Base-by-base conservation (phyloP, 148 eudicot genomes). In the Chenopodium suecicum region DNA sequence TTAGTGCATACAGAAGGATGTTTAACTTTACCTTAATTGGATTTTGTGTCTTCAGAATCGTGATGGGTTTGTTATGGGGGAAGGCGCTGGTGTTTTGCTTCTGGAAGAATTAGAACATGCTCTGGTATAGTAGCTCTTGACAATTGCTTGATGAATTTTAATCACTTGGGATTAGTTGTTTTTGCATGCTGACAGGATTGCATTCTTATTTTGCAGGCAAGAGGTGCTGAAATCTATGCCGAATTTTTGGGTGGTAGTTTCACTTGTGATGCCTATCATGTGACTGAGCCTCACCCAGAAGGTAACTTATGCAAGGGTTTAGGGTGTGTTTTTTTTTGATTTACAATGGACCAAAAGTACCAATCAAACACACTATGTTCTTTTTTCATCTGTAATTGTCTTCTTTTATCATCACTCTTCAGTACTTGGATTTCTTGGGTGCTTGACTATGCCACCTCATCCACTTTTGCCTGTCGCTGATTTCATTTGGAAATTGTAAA, bases 1-100 rank as follows among this genome's bases (percentile, higher is more conserved):
- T 62, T 54, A 29, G 70, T 66, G 25, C 6, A 78, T 41, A 56
- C 60, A 74, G 58, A 74, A 78, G 70, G 75, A 29, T 50, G 22
- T 50, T 69, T 74, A 54, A 71, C 77, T 29, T 41, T 62, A 76
- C n/a, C 54, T 71, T 41, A 37, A 29, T 47, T 63, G 75, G 22
- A 10, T 54, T 81, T 58, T 79, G 63, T 69, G 78, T 66, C 64
- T 76, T 86, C 87, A 95, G 98, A 90, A 85, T 80, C 94, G 98
- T 76, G 98, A 95, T 88, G 98, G 99, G 72, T 95, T 95, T 89
- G 99, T 95, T 16, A 92, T 95, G 98, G 98, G 99, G 86, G 99
- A 95, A 89, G 99, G 99, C 70, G 91, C 99, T 83, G 99, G 99
- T 69, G 99, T 92, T 80, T 80, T 95, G 86, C 94, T 95, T 70